Evolutionary conservation across 2,329 filamentous ascomycete species (phyloP), one percentile per base, ranked within the genome.

Genomic region (Diaporthe helianthi): DNA sequence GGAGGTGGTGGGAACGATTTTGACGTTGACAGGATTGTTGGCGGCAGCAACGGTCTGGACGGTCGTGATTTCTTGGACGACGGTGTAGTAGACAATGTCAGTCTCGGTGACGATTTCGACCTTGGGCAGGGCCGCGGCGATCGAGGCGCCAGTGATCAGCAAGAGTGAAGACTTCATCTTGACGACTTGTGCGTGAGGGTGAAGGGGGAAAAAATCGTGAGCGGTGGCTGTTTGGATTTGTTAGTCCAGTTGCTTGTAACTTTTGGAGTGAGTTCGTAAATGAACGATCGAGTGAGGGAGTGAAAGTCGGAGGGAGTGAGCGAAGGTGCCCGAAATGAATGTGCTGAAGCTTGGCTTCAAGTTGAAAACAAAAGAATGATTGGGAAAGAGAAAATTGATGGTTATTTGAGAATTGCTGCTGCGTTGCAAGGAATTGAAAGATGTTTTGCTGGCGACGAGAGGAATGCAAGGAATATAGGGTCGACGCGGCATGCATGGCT

Each of bases 121-220:
- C 55, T 73, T 79, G 64, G 84, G 85, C 61, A 77, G 75, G 74
- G 84, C 84, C 69, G 79, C 74, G 67, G 81, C 83, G 76, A 86
- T 72, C 65, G 84, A 72, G 74, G 84, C 83, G 75, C 83, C 79
- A 72, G 83, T 79, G 73, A 80, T 78, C 73, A 79, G 78, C 73
- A 87, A 77, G 73, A 83, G 77, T 60, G 84, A 84, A 55, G 81
- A 78, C 81, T 85, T 87, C 85, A 87, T 87, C 72, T 77, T 84
- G 78, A 69, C 47, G 17, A 33, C 29, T 69, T 58, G 38, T 47
- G 29, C 47, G 66, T 54, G 65, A 69, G n/a, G n/a, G n/a, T 46
- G 58, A 6, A 44, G 12, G 17, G 53, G 54, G 49, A 74, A 68
- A 13, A 52, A 38, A 67, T 52, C 69, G 67, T 44, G 52, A 47